Conservation (phyloP, 2,329 filamentous ascomycete genomes). For the Parafenestella ontariensis region DNA sequence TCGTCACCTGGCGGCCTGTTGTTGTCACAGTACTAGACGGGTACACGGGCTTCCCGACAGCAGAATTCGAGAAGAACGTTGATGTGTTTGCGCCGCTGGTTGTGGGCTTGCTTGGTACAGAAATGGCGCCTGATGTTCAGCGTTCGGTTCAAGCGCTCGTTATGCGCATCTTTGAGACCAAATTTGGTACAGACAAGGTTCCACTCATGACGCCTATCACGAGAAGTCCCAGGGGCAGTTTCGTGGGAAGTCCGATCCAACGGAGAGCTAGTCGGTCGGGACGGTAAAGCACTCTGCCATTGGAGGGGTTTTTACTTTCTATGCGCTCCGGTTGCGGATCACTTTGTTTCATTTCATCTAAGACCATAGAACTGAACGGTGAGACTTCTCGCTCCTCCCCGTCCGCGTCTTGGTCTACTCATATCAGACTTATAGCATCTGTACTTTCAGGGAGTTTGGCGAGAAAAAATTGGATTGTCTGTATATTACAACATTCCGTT, state of each 20-base stretch:
- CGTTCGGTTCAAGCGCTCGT: constrained; percentile 78
- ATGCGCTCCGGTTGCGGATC: neutral
- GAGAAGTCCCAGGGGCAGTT: constrained; percentile 32
- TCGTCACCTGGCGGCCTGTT: constrained; percentile 94
- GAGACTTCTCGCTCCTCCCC: no score
- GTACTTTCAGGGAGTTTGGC: neutral
- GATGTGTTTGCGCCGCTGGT: constrained; percentile 84
- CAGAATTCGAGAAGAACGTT: constrained; percentile 81
- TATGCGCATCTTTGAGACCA: constrained; percentile 76
- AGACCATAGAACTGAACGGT: no score
- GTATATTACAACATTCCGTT: neutral
- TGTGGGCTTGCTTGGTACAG: constrained; percentile 81
- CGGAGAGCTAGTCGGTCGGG: constrained; percentile 18
- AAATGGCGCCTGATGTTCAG: constrained; percentile 81
- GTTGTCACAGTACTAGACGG: constrained; percentile 97
- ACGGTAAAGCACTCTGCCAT: neutral
- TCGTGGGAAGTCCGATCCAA: constrained; percentile 25
- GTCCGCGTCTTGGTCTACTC: no score
- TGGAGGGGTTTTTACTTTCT: no score
- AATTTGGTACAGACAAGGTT: constrained; percentile 29
- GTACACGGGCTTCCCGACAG: constrained; percentile 80
- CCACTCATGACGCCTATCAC: constrained; percentile 30
- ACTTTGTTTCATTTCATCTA: no score
- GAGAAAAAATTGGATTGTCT: neutral
- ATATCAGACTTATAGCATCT: neutral